Base-by-base conservation (phyloP, 78 protist genomes). In the Goniomonas avonlea region DNA sequence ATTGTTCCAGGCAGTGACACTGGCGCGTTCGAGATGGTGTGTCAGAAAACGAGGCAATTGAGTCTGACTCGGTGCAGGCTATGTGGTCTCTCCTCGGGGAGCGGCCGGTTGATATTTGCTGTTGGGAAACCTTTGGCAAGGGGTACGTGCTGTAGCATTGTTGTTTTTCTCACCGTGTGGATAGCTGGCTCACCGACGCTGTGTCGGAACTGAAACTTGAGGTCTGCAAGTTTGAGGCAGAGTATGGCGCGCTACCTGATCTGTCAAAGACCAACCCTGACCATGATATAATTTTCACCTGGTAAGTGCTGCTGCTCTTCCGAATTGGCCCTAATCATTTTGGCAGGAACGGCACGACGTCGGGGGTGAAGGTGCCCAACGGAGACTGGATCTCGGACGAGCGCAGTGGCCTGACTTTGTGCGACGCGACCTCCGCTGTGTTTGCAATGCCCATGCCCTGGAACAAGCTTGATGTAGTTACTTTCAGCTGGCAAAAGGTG, bases 401-500 rank as follows among this genome's bases (percentile, higher is more conserved):
- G 41, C 60, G 88, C 35, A 38, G 35, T 32, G 89, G 89, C 27
- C 48, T 79, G 38, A 40, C 82, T 11, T 60, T 85, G 34, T 71
- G 81, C 74, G 89, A 85, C 66, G 84, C 89, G 11, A 85, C 89
- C 27, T 73, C 81, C 32, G 89, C 89, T 7, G 66, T 40, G 25
- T 81, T 58, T 25, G 65, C 65, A 20, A 50, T 47, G 77, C 63
- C 25, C 50, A 32, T 59, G 20, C 78, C 71, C n/a, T 85, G 89
- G 89, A 4, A 0, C 35, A 85, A 85, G 74, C 73, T 80, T n/a
- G 88, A 84, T 58, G 77, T 78, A 11, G 31, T 74, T 39, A 84
- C 88, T 17, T 84, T 17, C 80, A 71, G 81, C 55, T 84, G 88
- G 88, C 88, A 84, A 58, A 84, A 84, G 80, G 68, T 32, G 35